Percentiles rank a stretch among this genome's conserved stretches.
phyloP scores from a whole-genome alignment of 2,329 filamentous ascomycete species.

The Sporothrix luriei region DNA sequence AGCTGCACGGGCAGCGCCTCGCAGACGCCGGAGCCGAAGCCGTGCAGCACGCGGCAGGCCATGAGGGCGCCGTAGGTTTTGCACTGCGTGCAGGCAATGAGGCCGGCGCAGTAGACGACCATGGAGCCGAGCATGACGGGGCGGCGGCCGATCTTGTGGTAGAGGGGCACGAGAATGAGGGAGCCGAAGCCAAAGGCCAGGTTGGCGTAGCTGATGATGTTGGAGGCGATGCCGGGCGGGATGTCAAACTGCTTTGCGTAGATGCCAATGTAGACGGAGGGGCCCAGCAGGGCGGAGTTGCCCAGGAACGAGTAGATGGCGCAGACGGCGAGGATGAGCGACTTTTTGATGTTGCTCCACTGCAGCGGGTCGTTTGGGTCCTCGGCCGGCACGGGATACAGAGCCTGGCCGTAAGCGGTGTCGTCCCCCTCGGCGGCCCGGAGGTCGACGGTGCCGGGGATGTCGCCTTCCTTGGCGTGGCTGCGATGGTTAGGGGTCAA shows the following conservation, averaged over 20 bases:
- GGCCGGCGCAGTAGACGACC: constrained; percentile 46
- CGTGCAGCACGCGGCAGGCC: constrained; percentile 46
- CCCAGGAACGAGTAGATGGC: constrained; percentile 61
- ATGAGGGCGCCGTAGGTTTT: constrained; percentile 46
- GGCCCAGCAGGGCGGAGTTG: constrained; percentile 59
- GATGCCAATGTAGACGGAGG: constrained; percentile 60
- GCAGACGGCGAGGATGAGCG: constrained; percentile 57
- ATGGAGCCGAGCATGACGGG: constrained; percentile 48
- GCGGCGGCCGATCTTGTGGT: constrained; percentile 53
- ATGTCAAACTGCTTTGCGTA: constrained; percentile 57
- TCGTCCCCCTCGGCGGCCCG: constrained; percentile 57
- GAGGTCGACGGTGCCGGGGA: constrained; percentile 40
- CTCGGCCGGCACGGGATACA: constrained; percentile 62
- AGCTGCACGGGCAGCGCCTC: constrained; percentile 52
- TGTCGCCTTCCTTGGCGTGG: constrained; percentile 39
- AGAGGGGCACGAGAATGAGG: constrained; percentile 59
- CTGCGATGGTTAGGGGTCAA: constrained; percentile 29
- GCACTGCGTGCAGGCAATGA: constrained; percentile 46
- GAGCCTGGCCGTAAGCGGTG: constrained; percentile 60
- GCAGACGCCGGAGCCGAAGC: constrained; percentile 49
- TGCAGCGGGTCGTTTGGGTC: constrained; percentile 64
- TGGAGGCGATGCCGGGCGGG: constrained; percentile 54
- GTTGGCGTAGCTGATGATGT: constrained; percentile 62
- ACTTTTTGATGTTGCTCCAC: constrained; percentile 61
- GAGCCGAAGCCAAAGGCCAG: constrained; percentile 62